A percentile compares a stretch with the other conserved stretches of the same genome.
phyloP scores from a whole-genome alignment of 768 basidiomycete species.

The Melanogaster broomeanus region DNA sequence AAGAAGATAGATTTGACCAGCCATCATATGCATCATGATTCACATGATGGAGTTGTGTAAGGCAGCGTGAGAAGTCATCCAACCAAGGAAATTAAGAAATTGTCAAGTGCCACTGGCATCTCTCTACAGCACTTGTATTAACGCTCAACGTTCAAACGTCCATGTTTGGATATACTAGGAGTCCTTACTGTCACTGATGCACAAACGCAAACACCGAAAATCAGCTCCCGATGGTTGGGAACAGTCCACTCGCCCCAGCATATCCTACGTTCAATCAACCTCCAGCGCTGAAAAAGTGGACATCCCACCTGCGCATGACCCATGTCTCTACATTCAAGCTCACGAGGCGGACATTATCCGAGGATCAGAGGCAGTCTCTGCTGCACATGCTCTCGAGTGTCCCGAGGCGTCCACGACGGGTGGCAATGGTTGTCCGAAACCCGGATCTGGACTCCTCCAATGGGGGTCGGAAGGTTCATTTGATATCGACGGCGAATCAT shows the following conservation, averaged over 20 bases:
- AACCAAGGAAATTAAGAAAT: no score
- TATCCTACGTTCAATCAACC: slow-evolving; percentile 3
- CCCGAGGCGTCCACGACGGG: slow-evolving; percentile 6
- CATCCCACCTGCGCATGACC: slow-evolving; percentile 12
- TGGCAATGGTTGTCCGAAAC: slow-evolving; percentile 10
- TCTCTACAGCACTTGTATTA: no score
- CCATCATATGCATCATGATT: no score
- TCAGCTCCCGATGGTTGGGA: slow-evolving; percentile 13
- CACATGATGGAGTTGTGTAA: no score
- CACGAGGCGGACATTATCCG: slow-evolving; percentile 75
- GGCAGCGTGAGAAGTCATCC: no score
- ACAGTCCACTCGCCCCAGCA: background rate
- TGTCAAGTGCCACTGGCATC: no score
- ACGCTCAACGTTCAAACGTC: no score
- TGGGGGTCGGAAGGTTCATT: slow-evolving; percentile 24
- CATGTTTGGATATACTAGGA: no score
- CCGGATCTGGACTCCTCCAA: slow-evolving; percentile 37
- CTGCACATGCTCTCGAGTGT: slow-evolving; percentile 39
- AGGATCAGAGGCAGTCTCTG: slow-evolving; percentile 44
- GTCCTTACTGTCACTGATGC: slow-evolving; percentile 6
- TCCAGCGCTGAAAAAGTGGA: slow-evolving; percentile 1
- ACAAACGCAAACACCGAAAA: slow-evolving; percentile 29
- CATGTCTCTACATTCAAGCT: slow-evolving; percentile 58
- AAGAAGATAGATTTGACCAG: no score
- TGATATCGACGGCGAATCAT: slow-evolving; percentile 4